Evolutionary conservation across 2,329 filamentous ascomycete genomes (phyloP), one percentile per base, ranked within the genome.

Genomic region (Fusarium chlamydosporum): DNA sequence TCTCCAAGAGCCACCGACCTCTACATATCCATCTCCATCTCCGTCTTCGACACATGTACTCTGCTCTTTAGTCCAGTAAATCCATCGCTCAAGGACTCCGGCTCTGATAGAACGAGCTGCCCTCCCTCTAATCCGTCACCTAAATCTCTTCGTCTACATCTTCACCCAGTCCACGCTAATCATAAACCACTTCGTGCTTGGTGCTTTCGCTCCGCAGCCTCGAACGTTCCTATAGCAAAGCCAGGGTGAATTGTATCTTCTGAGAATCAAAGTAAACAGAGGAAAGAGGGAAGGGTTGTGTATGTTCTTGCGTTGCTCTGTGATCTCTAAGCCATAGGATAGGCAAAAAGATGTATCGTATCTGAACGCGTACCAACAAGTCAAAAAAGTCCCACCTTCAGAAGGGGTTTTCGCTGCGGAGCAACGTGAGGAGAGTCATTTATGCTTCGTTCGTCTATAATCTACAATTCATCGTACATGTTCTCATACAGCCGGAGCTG

Each of bases 281-380:
- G 29, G 38, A 29, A 33, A 20, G 52, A 41, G 47, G 31, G 31
- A 56, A 41, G 35, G 51, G 8, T 37, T 53, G 23, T 63, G 55
- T 72, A 86, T 85, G 66, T 74, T 89, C 86, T 89, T 80, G 87
- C 87, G 86, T 85, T 79, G 80, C 83, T 81, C 80, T 81, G 87
- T 89, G 87, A 80, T 87, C 86, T 86, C 79, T 74, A 76, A 82
- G 85, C 83, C 85, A 88, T 84, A 68, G 77, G 70, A 61, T 64
- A 68, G 81, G 82, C 84, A 85, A 77, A 76, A 80, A 88, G 86
- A 87, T 80, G 87, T 89, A 89, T 88, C 85, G 85, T 88, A 88
- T 87, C 86, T 83, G 81, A 85, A 88, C 86, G 86, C 86, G 79
- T 79, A 18, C 45, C 7, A 35, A 45, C 5, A 53, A n/a, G 34